phyloP scores from a whole-genome alignment of 2,329 filamentous ascomycete genomes.

The Pochonia chlamydosporia region DNA sequence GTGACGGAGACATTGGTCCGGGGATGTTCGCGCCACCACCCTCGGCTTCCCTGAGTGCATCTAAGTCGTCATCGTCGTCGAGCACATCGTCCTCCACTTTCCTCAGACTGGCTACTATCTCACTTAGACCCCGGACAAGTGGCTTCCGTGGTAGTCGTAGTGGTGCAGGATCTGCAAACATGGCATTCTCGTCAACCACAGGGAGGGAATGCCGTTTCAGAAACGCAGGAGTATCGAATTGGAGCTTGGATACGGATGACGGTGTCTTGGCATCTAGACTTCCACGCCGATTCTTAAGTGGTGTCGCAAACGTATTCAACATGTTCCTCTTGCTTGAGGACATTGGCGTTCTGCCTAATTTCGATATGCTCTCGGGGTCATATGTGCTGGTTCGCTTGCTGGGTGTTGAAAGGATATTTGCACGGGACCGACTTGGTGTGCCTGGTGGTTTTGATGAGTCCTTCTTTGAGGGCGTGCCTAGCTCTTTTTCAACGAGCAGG shows the following conservation, averaged over 20 bases:
- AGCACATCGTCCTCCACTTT: constrained; percentile 63
- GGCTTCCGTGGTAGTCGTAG: constrained; percentile 52
- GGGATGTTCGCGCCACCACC: constrained; percentile 28
- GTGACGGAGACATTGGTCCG: constrained; percentile 15
- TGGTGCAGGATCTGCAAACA: constrained; percentile 42
- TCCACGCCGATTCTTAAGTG: constrained; percentile 44
- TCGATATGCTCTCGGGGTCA: constrained; percentile 22
- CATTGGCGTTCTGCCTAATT: constrained; percentile 43
- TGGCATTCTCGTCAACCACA: constrained; percentile 49
- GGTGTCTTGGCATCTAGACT: constrained; percentile 38
- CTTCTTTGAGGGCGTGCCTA: constrained; percentile 44
- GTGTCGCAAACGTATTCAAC: constrained; percentile 61
- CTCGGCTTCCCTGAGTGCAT: constrained; percentile 68
- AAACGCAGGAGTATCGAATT: constrained; percentile 67
- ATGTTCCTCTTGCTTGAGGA: constrained; percentile 55
- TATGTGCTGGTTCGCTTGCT: constrained; percentile 33
- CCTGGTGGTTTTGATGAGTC: constrained; percentile 16
- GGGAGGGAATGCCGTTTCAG: constrained; percentile 45
- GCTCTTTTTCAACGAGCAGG: constrained; percentile 47
- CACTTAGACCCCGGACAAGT: constrained; percentile 65
- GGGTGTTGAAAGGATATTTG: constrained; percentile 35
- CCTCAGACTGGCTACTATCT: constrained; percentile 64
- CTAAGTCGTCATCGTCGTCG: constrained; percentile 60
- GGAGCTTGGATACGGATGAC: constrained; percentile 46
- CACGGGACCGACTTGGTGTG: constrained; percentile 8